Percentiles rank a stretch among this genome's conserved stretches.
Conservation (phyloP, 345 rosid species). For the Gynandropsis gynandra region DNA sequence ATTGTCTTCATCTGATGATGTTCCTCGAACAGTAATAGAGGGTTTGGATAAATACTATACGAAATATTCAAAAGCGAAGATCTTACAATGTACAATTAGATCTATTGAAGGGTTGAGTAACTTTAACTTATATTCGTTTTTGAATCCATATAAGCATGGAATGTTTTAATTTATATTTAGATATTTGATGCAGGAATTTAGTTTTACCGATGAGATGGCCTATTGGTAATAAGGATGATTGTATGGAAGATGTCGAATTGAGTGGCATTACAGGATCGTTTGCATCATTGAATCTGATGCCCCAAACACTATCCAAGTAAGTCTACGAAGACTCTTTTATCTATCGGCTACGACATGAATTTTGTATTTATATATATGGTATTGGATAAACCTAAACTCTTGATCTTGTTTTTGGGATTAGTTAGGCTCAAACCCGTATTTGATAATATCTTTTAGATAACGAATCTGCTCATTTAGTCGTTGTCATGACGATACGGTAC, state of each 20-base stretch:
- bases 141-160: background rate
- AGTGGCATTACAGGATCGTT: background rate
- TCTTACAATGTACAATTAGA: conserved; percentile 13
- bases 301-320: conserved; percentile 18
- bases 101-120: conserved; percentile 20
- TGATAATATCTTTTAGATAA: too few species aligned
- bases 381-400: too few species aligned
- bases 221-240: conserved; percentile 4
- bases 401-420: too few species aligned
- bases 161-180: background rate
- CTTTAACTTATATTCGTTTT: background rate
- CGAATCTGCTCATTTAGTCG: too few species aligned
- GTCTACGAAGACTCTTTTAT: background rate
- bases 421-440: too few species aligned
- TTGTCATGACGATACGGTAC: too few species aligned
- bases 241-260: background rate
- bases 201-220: conserved; percentile 20
- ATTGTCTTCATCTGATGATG: conserved; percentile 17
- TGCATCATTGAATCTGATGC: conserved; percentile 12
- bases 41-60: conserved; percentile 1
- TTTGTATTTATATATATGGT: too few species aligned
- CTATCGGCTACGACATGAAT: too few species aligned
- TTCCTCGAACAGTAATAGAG: conserved; percentile 10
- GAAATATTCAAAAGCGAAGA: conserved; percentile 6
- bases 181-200: conserved; percentile 11